Conservation (phyloP, 306 rosid genomes). For the Rosa lucieae region DNA sequence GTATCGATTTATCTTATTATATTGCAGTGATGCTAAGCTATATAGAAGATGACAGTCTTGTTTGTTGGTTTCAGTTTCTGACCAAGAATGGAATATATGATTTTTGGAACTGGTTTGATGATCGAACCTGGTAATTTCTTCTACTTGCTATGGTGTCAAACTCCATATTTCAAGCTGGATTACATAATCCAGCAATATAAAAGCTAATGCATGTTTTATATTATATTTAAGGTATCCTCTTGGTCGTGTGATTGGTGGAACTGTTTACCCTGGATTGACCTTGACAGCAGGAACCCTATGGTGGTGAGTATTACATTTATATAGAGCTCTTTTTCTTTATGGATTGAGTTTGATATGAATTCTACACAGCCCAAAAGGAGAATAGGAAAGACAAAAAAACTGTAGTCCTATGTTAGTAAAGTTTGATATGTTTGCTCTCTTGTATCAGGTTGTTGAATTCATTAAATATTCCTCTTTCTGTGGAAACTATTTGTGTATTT, state of each 20-base stretch:
- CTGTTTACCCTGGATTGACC: constrained; percentile 97
- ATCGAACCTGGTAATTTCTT: constrained; percentile 80
- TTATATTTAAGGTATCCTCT: constrained; percentile 87
- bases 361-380: not conserved
- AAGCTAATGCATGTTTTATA: constrained; percentile 4
- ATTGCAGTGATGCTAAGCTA: constrained; percentile 18
- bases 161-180: constrained; percentile 7
- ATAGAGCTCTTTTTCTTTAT: not conserved
- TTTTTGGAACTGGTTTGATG: constrained; percentile 99
- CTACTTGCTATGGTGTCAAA: not conserved
- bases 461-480: constrained; percentile 90
- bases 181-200: constrained; percentile 8
- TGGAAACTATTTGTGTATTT: constrained; percentile 97
- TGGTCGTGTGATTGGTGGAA: constrained; percentile 98
- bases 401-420: constrained; percentile 15
- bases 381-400: not conserved
- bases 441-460: constrained; percentile 73
- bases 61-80: constrained; percentile 78
- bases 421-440: constrained; percentile 28
- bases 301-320: constrained; percentile 58
- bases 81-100: constrained; percentile 95
- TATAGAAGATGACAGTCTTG: constrained; percentile 26
- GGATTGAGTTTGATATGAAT: constrained; percentile 8
- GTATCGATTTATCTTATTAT: not conserved
- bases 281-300: constrained; percentile 92